A percentile compares a stretch with the other conserved stretches of the same genome.
These are phyloP conservation scores for Primulina tabacum DNA, from an alignment of 257 asterid species.

Conservation along the genomic window DNA sequence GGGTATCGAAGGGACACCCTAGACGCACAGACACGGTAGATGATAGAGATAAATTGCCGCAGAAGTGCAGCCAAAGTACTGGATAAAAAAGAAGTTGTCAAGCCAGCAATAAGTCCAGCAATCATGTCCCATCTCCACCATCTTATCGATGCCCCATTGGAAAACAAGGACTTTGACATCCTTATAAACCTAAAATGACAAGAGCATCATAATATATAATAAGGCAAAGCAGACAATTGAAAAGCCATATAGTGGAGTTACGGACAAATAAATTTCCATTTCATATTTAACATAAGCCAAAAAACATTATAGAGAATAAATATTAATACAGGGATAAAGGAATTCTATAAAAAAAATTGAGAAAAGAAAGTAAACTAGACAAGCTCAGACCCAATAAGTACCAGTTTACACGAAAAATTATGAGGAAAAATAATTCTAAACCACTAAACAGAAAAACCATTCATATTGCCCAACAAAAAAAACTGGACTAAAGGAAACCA, in stretches of 20 bases:
- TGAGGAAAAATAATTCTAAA: background rate
- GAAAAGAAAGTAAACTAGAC: background rate
- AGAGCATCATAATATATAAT: conserved; percentile 14
- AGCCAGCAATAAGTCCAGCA: conserved; percentile 59
- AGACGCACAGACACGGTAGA: conserved; percentile 31
- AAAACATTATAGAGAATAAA: background rate
- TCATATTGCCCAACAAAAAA: background rate
- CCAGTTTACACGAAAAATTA: background rate
- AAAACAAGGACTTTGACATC: conserved; percentile 53
- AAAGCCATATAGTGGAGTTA: conserved; percentile 12
- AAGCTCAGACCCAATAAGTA: background rate
- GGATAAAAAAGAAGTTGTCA: conserved; percentile 53
- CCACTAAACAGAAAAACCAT: background rate
- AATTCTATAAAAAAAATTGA: too few species aligned
- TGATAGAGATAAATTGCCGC: conserved; percentile 34
- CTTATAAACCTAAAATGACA: conserved; percentile 56
- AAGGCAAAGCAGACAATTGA: background rate
- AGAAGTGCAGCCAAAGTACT: conserved; percentile 41
- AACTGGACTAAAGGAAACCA: background rate
- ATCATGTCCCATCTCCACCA: conserved; percentile 75
- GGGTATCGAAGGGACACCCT: conserved; percentile 30
- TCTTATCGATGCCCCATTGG: conserved; percentile 32
- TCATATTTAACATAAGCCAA: background rate
- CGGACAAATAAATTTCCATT: background rate
- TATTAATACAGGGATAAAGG: background rate